Base-by-base conservation (phyloP, 768 basidiomycete genomes). In the Phylloporus rhodoxanthus region DNA sequence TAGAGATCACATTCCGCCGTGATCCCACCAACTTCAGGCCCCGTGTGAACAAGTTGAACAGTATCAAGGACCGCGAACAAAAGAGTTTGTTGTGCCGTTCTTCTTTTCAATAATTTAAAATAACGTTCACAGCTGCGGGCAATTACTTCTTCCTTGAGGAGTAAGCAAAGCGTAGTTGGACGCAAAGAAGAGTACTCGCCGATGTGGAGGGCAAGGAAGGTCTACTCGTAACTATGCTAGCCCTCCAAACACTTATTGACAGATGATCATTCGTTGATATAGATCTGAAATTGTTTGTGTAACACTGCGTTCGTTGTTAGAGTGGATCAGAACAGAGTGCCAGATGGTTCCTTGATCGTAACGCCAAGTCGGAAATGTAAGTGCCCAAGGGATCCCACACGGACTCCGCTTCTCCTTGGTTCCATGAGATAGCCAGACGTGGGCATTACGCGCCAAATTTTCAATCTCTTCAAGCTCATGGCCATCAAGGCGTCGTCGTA, bases 1-100 rank as follows among this genome's bases (percentile, higher is more conserved):
- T 99, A 13, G 92, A 98, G 70, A 95, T 98, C 67, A 98, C 96
- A 1, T 98, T 98, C 84, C 79, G 96, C 52, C 85, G 96, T 59
- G 96, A 99, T 70, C 96, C 95, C 10, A 95, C 92, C 51, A 91
- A 92, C 72, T 92, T 81, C 76, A 78, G 90, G 36, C 90, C 90
- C 32, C 82, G 90, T 36, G 90, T 92, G 23, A 92, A 92, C 73
- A 92, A 92, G 71, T 60, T 79, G 47, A 70, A 89, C 67, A 87
- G 85, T 68, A 78, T 91, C 60, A 92, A 92, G 70, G 90, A 92
- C 64, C 75, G 86, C 50, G 90, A 92, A 67, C 90, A 92, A 70
- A 92, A 91, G 70, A 56, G 89, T 88, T 57, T 26, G 78, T 63
- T 17, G 3, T 45, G 45, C 29, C 17, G 15, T n/a, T 45, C 36